Percentiles rank a stretch among this genome's conserved stretches.
Conservation (phyloP, 768 basidiomycete genomes). For the Nevesoporus exiguus region DNA sequence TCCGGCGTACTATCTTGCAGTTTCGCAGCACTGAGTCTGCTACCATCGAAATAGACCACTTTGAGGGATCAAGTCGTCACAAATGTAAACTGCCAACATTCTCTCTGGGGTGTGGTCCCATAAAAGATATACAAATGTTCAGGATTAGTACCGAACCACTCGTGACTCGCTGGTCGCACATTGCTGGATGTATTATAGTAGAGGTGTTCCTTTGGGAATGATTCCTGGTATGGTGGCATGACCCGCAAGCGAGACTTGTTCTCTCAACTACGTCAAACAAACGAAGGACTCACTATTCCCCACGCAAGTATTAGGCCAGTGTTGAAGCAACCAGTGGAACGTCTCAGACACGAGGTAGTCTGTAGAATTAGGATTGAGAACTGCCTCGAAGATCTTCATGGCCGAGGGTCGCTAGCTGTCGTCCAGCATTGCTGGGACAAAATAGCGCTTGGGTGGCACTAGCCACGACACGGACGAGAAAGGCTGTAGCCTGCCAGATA, state of each 20-base stretch:
- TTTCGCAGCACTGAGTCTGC: conserved; percentile 6
- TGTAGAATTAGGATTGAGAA: conserved; percentile 18
- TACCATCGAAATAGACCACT: conserved; percentile 31
- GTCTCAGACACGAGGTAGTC: conserved; percentile 25
- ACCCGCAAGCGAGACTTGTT: not conserved
- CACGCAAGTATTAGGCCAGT: conserved; percentile 43
- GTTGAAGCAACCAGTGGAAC: conserved; percentile 31
- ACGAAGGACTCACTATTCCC: conserved; percentile 30
- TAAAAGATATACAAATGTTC: conserved; percentile 41
- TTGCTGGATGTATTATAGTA: conserved; percentile 28
- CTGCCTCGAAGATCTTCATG: not conserved
- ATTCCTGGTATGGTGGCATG: conserved; percentile 27
- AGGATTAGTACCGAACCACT: conserved; percentile 33
- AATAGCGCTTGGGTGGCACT: not conserved
- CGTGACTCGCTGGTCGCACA: conserved; percentile 20
- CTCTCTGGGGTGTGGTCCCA: not conserved
- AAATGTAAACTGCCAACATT: conserved; percentile 32
- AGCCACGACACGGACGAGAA: not conserved
- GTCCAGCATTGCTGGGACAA: not conserved
- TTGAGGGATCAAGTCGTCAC: conserved; percentile 27
- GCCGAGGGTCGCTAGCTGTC: not conserved
- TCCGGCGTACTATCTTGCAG: conserved; percentile 27
- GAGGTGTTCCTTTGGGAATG: conserved; percentile 32
- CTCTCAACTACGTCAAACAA: not conserved
- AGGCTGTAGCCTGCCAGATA: too few relatives aligned